Percentiles rank a stretch among this genome's conserved stretches.
These are phyloP conservation scores for Wickerhamiella sergipiensis DNA, from an alignment of 805 yeast species.

Conservation along the genomic window DNA sequence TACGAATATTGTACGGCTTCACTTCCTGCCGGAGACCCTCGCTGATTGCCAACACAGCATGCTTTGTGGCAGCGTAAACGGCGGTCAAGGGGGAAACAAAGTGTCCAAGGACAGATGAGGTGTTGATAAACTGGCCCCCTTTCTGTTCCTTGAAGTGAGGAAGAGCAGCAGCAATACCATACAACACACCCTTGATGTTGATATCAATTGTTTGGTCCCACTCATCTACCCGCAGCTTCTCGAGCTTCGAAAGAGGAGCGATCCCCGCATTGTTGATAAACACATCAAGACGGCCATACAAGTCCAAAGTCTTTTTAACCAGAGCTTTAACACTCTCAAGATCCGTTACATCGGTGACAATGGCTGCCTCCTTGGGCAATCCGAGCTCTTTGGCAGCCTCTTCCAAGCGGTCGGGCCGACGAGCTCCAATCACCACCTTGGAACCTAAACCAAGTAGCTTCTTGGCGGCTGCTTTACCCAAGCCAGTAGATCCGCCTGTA, in stretches of 20 bases:
- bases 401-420: not conserved
- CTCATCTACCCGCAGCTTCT: not conserved
- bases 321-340: not conserved
- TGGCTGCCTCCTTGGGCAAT: not conserved
- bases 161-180: not conserved
- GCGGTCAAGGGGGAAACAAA: not conserved
- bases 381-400: not conserved
- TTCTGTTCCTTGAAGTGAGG: not conserved
- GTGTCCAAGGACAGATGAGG: not conserved
- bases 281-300: not conserved
- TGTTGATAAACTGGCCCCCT: not conserved
- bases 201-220: not conserved
- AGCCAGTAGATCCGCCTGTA: not conserved
- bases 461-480: not conserved
- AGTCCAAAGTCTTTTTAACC: not conserved
- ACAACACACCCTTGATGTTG: not conserved
- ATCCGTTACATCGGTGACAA: not conserved
- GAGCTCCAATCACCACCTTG: not conserved
- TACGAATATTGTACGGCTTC: slow-evolving; percentile 50
- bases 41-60: slow-evolving; percentile 34
- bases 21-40: slow-evolving; percentile 54
- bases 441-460: not conserved
- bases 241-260: not conserved
- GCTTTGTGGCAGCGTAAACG: not conserved
- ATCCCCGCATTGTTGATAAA: not conserved